Percentiles rank a stretch among this genome's conserved stretches.
Evolutionary conservation across 768 basidiomycete genomes (phyloP).

Genomic region (Suillus americanus): DNA sequence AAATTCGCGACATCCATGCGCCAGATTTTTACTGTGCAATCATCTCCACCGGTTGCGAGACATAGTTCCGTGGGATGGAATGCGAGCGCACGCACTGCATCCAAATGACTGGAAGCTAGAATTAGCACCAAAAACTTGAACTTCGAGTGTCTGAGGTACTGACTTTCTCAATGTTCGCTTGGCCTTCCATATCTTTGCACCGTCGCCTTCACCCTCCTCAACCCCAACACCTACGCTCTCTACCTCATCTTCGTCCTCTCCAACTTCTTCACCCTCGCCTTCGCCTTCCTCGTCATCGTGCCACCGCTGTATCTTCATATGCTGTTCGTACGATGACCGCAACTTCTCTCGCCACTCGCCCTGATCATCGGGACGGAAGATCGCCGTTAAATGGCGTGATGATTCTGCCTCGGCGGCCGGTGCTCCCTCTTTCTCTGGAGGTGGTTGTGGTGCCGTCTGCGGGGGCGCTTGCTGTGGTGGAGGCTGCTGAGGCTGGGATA

Average conservation of each 20-base stretch:
- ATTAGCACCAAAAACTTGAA: conserved; percentile 8
- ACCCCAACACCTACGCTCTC: conserved; percentile 50
- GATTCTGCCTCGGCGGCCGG: conserved; percentile 17
- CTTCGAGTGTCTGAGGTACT: conserved; percentile 34
- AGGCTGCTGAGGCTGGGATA: conserved; percentile 45
- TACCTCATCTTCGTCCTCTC: conserved; percentile 72
- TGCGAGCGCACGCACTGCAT: conserved; percentile 85
- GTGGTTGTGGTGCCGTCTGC: conserved; percentile 7
- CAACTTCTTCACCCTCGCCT: conserved; percentile 64
- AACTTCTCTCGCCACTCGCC: conserved; percentile 86
- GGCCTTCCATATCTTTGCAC: conserved; percentile 78
- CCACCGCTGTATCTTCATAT: conserved; percentile 29
- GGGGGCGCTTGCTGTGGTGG: conserved; percentile 19
- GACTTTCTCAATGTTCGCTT: conserved; percentile 88
- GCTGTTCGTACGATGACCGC: conserved; percentile 58
- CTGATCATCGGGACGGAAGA: conserved; percentile 84
- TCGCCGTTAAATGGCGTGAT: conserved; percentile 53
- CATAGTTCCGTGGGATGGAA: conserved; percentile 87
- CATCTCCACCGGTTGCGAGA: conserved; percentile 92
- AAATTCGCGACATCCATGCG: conserved; percentile 76
- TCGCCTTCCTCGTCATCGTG: conserved; percentile 51
- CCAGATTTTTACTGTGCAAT: conserved; percentile 96
- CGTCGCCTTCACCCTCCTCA: conserved; percentile 67
- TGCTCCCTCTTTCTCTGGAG: conserved; percentile 11
- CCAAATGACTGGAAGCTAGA: conserved; percentile 68